Base-by-base conservation (phyloP, 2,329 filamentous ascomycete species). In the Paecilomyces variotii region DNA sequence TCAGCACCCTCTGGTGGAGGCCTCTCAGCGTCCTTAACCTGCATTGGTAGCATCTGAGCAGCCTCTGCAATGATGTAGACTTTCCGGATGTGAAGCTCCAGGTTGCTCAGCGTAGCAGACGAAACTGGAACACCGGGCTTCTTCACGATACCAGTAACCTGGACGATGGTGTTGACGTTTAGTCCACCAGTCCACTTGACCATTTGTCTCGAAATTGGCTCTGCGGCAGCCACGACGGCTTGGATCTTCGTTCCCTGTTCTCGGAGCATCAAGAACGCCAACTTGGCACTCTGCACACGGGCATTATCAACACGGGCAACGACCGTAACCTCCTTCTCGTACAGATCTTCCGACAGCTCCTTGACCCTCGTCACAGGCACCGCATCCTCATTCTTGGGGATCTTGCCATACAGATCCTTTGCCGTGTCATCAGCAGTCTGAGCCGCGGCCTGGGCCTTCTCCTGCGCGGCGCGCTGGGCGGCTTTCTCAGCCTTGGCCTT, bases 61-160 rank as follows among this genome's bases (percentile, higher is more conserved):
- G 85, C 84, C 69, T 82, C 79, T 54, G 89, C 85, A 66, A 96
- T 82, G 60, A 93, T 78, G 76, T 88, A 97, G 68, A 91, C 83
- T 80, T 92, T 95, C 66, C 83, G 85, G 70, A 97, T 86, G 78
- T 97, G 93, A 54, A 97, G 82, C 80, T 97, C 94, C 66, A 87
- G 86, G 67, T 87, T 81, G 65, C 85, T 85, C 57, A 97, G 87
- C 14, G 85, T 87, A 59, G 90, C 90, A 70, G 90, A 94, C 78
- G 95, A 94, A 73, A 97, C 89, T 2, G 90, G 89, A 70, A 96
- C 91, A 25, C 88, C 82, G 0, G 92, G 89, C 77, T 88, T 88
- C 80, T 91, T 84, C 56, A 97, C 87, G 32, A 82, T 78, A 64
- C 88, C 94, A 69, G 95, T 89, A 60, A 91, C 86, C 49, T 87